Evolutionary conservation across 2,329 filamentous ascomycete genomes (phyloP), one percentile per base, ranked within the genome.

Genomic region (Monosporascus sp.): DNA sequence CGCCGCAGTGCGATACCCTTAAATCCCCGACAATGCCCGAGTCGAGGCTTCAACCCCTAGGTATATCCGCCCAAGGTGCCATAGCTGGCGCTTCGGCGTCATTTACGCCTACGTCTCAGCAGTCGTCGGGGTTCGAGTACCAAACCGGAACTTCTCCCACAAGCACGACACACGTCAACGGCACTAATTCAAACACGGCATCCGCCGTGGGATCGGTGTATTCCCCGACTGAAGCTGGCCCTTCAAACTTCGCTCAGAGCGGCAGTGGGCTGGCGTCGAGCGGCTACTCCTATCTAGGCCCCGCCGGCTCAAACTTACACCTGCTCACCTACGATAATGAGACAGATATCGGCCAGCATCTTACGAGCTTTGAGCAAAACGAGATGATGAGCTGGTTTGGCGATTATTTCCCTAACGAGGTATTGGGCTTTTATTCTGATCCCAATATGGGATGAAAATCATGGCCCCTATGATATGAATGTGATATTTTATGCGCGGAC

Each of bases 91-190:
- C 59, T 46, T 5, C 60, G 56, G 41, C 59, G 45, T 66, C 68
- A 2, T 78, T 72, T 51, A 72, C 74, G 0, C 69, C 74, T 0
- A 65, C 70, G 1, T 72, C 75, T 14, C 75, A 75, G 27, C 67
- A 70, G 4, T 69, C 74, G 1, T 70, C 70, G 1, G 63, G 62
- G 1, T 80, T 74, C 53, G 77, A 80, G 3, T 66, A 67, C 27
- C 65, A 66, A 7, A 44, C 61, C 1, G 66, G 68, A 46, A 65
- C 68, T 4, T 79, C 78, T 0, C 72, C 77, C 0, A 65, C 73
- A 0, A 74, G 68, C 56, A 69, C 70, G 2, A 66, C 76, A 55
- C 67, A 68, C 7, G 73, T 77, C 7, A 56, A 57, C 2, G 53
- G 55, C 18, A 48, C 45, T 5, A 50, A 46, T 20, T 50, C 38